phyloP scores from a whole-genome alignment of 345 rosid species.

The Linum trigynum region DNA sequence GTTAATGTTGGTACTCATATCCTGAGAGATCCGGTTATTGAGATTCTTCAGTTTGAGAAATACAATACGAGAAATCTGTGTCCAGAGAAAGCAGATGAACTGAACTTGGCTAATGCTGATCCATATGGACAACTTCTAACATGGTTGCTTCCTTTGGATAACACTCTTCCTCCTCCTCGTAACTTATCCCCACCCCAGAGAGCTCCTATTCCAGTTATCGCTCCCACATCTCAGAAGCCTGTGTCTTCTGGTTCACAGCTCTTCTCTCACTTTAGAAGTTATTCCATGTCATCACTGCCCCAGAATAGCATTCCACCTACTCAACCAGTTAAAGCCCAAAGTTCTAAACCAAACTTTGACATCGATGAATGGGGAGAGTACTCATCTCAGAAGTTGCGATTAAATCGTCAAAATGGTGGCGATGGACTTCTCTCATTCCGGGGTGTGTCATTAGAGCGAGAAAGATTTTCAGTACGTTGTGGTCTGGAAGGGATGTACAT shows the following conservation, averaged over 20 bases:
- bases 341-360: slow-evolving; percentile 69
- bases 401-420: slow-evolving; percentile 36
- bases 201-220: slow-evolving; percentile 45
- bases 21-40: slow-evolving; percentile 73
- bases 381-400: slow-evolving; percentile 42
- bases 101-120: slow-evolving; percentile 33
- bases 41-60: slow-evolving; percentile 97
- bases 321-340: slow-evolving; percentile 49
- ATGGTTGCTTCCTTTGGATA: slow-evolving; percentile 94
- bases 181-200: slow-evolving; percentile 49
- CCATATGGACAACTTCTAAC: slow-evolving; percentile 70
- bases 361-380: slow-evolving; percentile 65
- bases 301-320: slow-evolving; percentile 53
- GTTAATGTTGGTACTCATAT: slow-evolving; percentile 70
- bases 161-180: slow-evolving; percentile 47
- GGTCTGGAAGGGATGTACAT: slow-evolving; percentile 87
- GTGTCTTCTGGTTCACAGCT: slow-evolving; percentile 72
- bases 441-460: slow-evolving; percentile 73
- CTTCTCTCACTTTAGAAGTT: slow-evolving; percentile 86
- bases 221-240: slow-evolving; percentile 45
- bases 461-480: slow-evolving; percentile 88
- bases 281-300: slow-evolving; percentile 95
- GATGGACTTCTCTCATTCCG: slow-evolving; percentile 79
- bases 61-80: slow-evolving; percentile 30
- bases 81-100: slow-evolving; percentile 30